Evolutionary conservation across 2,329 filamentous ascomycete species (phyloP).

Genomic region (Cladosporium sp.): DNA sequence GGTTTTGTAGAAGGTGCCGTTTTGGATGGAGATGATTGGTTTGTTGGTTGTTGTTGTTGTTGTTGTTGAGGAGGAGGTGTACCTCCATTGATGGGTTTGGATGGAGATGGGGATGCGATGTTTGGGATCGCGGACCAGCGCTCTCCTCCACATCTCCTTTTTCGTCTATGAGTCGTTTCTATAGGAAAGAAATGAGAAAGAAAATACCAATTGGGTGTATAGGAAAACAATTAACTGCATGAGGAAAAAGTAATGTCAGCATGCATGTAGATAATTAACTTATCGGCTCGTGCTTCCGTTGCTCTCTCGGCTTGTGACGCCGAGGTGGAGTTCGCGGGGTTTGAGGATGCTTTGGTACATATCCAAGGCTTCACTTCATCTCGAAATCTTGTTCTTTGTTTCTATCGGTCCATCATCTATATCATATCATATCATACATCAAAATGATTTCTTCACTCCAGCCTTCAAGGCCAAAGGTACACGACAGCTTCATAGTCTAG

Average conservation of each 20-base stretch:
- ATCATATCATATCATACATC: not conserved
- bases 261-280: not conserved
- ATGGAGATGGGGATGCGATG: not conserved
- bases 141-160: constrained; percentile 5
- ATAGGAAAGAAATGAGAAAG: too few species aligned
- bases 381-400: not conserved
- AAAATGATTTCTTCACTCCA: constrained; percentile 34
- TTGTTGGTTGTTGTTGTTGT: constrained; percentile 2
- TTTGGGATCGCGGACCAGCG: constrained; percentile 1
- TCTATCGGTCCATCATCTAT: not conserved
- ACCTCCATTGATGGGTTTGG: too few species aligned
- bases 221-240: too few species aligned
- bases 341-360: not conserved
- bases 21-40: constrained; percentile 57
- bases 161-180: not conserved
- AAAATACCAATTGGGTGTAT: too few species aligned
- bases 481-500: not conserved
- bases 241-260: not conserved
- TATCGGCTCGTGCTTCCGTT: not conserved
- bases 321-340: constrained; percentile 5
- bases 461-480: constrained; percentile 37
- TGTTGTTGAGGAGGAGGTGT: too few species aligned
- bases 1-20: constrained; percentile 78
- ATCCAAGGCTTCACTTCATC: not conserved
- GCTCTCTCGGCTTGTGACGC: constrained; percentile 4